Conservation (phyloP, 176 grass and related monocot genomes). For the Oryza longistaminata region DNA sequence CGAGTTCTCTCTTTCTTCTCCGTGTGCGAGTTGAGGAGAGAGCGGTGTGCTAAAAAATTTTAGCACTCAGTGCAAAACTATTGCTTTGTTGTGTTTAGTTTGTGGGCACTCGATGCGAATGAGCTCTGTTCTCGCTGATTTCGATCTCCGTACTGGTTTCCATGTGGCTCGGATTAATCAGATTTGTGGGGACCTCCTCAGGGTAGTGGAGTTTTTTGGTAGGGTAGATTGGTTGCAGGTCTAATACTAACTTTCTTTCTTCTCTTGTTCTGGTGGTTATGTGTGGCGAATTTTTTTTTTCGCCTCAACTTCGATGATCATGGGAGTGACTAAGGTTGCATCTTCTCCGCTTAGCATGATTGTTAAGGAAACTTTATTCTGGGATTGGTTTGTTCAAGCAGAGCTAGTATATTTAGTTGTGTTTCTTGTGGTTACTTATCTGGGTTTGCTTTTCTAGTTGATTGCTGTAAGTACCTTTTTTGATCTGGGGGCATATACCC, state of each 20-base stretch:
- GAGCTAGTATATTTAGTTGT: not conserved
- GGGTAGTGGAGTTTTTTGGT: not conserved
- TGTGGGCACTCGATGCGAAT: not conserved
- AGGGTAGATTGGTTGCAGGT: not conserved
- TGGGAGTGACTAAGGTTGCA: not conserved
- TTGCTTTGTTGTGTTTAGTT: not conserved
- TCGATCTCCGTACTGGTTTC: not conserved
- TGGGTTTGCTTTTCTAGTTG: not conserved
- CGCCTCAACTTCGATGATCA: not conserved
- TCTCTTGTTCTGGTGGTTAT: not conserved
- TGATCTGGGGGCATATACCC: not conserved
- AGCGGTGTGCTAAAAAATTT: not conserved
- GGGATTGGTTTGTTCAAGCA: not conserved
- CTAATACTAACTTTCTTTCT: not conserved
- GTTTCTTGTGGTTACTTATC: not conserved
- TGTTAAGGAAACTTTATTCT: not conserved
- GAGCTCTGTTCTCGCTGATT: not conserved
- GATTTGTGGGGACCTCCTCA: not conserved
- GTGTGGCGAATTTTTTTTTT: not conserved
- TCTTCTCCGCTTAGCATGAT: not conserved
- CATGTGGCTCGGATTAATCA: not conserved
- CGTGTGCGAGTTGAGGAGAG: not conserved
- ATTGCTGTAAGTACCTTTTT: not conserved
- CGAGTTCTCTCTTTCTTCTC: slow-evolving; percentile 1
- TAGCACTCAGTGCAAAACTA: not conserved